A percentile compares a stretch with the other conserved stretches of the same genome.
phyloP scores from a whole-genome alignment of 768 basidiomycete genomes.

The Dioszegia aurantiaca region DNA sequence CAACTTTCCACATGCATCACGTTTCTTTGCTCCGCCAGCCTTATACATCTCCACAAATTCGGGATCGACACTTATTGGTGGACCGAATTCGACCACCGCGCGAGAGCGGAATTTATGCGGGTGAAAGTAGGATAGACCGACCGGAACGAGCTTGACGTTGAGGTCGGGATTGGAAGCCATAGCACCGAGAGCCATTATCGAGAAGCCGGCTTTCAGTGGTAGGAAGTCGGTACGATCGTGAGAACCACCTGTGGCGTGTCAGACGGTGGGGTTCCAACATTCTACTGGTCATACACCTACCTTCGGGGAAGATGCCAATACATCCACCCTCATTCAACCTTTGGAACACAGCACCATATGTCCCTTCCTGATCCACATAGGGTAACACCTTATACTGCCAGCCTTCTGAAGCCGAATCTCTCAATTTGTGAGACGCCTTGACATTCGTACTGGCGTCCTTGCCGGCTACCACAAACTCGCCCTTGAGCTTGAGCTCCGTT shows the following conservation, averaged over 20 bases:
- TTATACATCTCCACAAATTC: slow-evolving; percentile 88
- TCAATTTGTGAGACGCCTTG: slow-evolving; percentile 39
- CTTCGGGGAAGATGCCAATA: slow-evolving; percentile 98
- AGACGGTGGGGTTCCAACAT: too few species aligned
- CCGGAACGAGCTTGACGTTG: slow-evolving; percentile 80
- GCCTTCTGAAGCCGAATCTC: slow-evolving; percentile 56
- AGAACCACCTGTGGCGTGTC: slow-evolving; percentile 75
- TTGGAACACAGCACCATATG: slow-evolving; percentile 91
- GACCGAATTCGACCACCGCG: slow-evolving; percentile 94
- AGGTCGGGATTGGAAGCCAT: slow-evolving; percentile 86
- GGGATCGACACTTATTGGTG: slow-evolving; percentile 82
- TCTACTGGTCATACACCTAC: slow-evolving; percentile 54
- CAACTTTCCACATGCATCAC: slow-evolving; percentile 83
- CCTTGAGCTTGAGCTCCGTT: slow-evolving; percentile 60
- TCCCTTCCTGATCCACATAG: slow-evolving; percentile 86
- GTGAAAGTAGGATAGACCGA: slow-evolving; percentile 69
- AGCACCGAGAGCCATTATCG: slow-evolving; percentile 95
- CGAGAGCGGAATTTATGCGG: slow-evolving; percentile 84
- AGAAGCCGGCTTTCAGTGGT: slow-evolving; percentile 94
- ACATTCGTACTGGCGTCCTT: slow-evolving; percentile 51
- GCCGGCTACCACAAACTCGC: slow-evolving; percentile 43
- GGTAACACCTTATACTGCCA: slow-evolving; percentile 79
- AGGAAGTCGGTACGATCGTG: slow-evolving; percentile 96
- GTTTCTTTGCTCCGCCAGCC: slow-evolving; percentile 78
- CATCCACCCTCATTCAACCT: slow-evolving; percentile 77